phyloP scores from a whole-genome alignment of 140 eudicot species.

The Flaveria floridana region DNA sequence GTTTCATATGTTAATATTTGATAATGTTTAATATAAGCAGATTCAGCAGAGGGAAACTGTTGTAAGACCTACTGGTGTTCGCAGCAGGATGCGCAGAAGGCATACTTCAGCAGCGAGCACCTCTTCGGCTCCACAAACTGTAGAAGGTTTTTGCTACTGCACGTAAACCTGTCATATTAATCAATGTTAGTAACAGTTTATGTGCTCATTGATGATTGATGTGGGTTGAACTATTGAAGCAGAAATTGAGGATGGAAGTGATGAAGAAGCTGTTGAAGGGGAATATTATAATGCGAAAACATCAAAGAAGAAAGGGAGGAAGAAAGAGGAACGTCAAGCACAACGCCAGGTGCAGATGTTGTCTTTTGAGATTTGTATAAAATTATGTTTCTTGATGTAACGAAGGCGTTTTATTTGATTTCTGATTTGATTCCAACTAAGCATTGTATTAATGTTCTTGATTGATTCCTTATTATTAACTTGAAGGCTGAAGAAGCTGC shows the following conservation, averaged over 20 bases:
- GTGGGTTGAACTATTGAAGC: conserved; percentile 27
- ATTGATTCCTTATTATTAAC: not conserved
- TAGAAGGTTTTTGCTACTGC: conserved; percentile 49
- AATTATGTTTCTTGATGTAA: not conserved
- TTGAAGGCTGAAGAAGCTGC: conserved; percentile 89
- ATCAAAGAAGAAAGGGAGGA: conserved; percentile 85
- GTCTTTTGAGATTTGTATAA: not conserved
- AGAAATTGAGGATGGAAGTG: conserved; percentile 77
- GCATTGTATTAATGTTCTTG: conserved; percentile 4
- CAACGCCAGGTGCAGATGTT: conserved; percentile 60
- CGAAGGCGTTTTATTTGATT: not conserved
- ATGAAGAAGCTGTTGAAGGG: conserved; percentile 72
- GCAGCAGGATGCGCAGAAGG: conserved; percentile 90
- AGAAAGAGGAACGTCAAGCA: conserved; percentile 92
- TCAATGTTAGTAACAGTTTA: not conserved
- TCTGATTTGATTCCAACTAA: not conserved
- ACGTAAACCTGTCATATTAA: not conserved
- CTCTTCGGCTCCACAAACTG: conserved; percentile 68
- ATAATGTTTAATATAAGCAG: conserved; percentile 29
- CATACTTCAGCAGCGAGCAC: conserved; percentile 71
- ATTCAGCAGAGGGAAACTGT: conserved; percentile 67
- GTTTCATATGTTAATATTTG: not conserved
- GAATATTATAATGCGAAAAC: conserved; percentile 52
- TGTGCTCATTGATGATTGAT: not conserved
- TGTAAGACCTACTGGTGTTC: conserved; percentile 50